These are phyloP conservation scores for Excoecaria agallocha DNA, from an alignment of 345 rosid genomes.

Conservation along the genomic window DNA sequence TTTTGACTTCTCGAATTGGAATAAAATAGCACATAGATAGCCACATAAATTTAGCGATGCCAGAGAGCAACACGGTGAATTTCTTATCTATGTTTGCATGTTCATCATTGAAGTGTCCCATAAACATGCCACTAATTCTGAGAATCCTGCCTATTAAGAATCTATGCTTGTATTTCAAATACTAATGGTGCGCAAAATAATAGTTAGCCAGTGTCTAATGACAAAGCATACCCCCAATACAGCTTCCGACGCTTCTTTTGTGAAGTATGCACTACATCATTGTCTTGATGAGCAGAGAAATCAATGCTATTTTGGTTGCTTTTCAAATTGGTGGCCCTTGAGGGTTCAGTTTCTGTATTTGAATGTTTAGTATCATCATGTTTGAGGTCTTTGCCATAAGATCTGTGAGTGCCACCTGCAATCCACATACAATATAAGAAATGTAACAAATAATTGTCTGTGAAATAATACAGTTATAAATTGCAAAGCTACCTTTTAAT, in stretches of 20 bases:
- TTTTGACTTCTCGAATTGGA: neutral
- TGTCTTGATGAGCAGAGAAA: conserved; percentile 22
- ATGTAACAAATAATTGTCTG: neutral
- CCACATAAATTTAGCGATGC: neutral
- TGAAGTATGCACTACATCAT: conserved; percentile 13
- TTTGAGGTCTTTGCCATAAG: conserved; percentile 17
- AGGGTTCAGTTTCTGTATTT: conserved; percentile 19
- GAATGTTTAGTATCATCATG: conserved; percentile 20
- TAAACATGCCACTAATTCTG: neutral
- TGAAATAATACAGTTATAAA: neutral
- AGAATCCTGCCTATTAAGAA: neutral
- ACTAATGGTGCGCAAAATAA: neutral
- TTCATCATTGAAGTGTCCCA: neutral
- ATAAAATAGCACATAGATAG: neutral
- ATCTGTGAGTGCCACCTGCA: conserved; percentile 22
- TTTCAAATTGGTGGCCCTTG: conserved; percentile 16
- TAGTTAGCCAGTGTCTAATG: neutral
- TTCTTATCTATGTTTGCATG: neutral
- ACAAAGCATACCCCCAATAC: conserved; percentile 59
- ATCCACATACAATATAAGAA: conserved; percentile 11
- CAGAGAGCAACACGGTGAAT: neutral
- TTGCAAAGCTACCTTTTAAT: conserved; percentile 36
- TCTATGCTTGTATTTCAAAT: neutral
- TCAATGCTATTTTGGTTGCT: conserved; percentile 9
- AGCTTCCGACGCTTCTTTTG: conserved; percentile 54